phyloP scores from a whole-genome alignment of 768 basidiomycete species.

The Lactarius hengduanensis region DNA sequence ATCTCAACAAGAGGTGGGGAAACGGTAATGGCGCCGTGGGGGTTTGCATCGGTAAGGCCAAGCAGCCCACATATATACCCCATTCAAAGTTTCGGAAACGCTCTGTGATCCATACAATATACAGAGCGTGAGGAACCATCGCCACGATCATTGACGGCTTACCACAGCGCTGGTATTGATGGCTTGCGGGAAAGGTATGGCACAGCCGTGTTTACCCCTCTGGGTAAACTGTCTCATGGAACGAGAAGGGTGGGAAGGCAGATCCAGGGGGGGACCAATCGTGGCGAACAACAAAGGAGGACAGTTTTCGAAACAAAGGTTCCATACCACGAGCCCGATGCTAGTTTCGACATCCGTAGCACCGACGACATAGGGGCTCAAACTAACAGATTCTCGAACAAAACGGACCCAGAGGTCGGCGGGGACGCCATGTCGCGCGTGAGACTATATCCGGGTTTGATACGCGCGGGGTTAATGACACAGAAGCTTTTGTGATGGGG shows the following conservation, averaged over 20 bases:
- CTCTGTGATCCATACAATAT: background rate
- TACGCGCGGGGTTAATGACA: constrained; percentile 1
- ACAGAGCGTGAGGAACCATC: constrained; percentile 11
- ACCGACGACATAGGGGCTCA: background rate
- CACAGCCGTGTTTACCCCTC: constrained; percentile 9
- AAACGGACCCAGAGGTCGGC: constrained; percentile 8
- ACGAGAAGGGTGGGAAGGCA: constrained; percentile 6
- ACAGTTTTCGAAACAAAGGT: background rate
- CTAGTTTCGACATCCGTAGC: background rate
- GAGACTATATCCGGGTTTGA: background rate
- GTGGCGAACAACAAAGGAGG: constrained; percentile 11
- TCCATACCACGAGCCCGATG: background rate
- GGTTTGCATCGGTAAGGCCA: constrained; percentile 2
- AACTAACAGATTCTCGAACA: background rate
- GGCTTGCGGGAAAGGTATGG: background rate
- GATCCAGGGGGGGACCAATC: constrained; percentile 12
- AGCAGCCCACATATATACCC: constrained; percentile 18
- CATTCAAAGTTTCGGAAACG: background rate
- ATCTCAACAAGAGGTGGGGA: background rate
- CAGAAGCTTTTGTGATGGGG: background rate
- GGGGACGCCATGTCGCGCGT: background rate
- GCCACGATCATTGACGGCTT: constrained; percentile 14
- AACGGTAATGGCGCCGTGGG: background rate
- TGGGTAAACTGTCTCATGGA: constrained; percentile 16
- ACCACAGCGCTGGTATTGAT: constrained; percentile 7